Conservation (phyloP, 2,329 filamentous ascomycete species). For the Cladosporium sphaerospermum region DNA sequence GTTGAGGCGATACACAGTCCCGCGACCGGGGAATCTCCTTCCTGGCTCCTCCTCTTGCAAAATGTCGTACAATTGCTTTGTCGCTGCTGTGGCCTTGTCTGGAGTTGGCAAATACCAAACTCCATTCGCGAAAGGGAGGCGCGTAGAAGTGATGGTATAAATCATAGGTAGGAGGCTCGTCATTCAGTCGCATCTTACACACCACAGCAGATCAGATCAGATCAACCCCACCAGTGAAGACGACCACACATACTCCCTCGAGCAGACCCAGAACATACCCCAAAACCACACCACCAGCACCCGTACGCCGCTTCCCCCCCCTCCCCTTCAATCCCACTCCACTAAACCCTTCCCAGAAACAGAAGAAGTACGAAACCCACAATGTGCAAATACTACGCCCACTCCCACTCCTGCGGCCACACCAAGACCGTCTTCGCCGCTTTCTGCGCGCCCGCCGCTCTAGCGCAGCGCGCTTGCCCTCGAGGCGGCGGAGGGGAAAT, state of each 20-base stretch:
- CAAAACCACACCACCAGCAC: not conserved
- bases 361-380: too few species aligned
- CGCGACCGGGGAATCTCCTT: too few species aligned
- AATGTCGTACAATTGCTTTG: slow-evolving; percentile 6
- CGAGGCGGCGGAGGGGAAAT: slow-evolving; percentile 25
- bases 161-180: too few species aligned
- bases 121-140: too few species aligned
- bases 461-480: slow-evolving; percentile 28
- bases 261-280: too few species aligned
- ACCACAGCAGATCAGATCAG: not conserved
- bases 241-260: too few species aligned
- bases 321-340: not conserved
- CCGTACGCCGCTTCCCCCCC: not conserved
- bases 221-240: not conserved
- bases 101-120: not conserved
- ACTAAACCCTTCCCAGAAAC: not conserved
- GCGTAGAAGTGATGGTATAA: too few species aligned
- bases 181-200: not conserved
- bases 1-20: too few species aligned
- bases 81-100: not conserved
- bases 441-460: slow-evolving; percentile 27
- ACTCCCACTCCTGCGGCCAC: slow-evolving; percentile 41
- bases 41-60: not conserved
- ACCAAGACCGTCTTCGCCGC: slow-evolving; percentile 35
- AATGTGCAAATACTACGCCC: slow-evolving; percentile 46